Evolutionary conservation across 371 early-diverging fungal genomes (phyloP).

Genomic region (Neoconidiobolus thromboides): DNA sequence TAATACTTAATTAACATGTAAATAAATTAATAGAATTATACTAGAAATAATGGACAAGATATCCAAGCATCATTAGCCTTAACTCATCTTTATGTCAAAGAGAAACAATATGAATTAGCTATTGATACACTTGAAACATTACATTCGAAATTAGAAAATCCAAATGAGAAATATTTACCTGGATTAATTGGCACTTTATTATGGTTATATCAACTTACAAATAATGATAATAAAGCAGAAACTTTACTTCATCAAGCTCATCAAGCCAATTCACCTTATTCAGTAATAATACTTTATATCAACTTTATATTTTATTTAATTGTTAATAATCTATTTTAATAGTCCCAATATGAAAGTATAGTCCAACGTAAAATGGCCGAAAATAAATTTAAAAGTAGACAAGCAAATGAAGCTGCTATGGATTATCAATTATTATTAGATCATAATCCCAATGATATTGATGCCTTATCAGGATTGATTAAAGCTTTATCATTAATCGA

Average conservation of each 20-base stretch:
- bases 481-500: constrained; percentile 1
- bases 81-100: not conserved
- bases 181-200: constrained; percentile 5
- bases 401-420: not conserved
- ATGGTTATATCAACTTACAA: constrained; percentile 1
- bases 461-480: not conserved
- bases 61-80: not conserved
- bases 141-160: not conserved
- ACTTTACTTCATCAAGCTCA: not conserved
- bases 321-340: not conserved
- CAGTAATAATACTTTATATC: not conserved
- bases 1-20: not conserved
- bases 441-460: not conserved
- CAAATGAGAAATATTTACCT: not conserved
- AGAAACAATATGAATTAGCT: not conserved
- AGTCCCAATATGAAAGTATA: not conserved
- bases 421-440: not conserved
- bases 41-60: not conserved
- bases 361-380: not conserved
- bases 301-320: not conserved
- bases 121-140: not conserved
- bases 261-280: not conserved
- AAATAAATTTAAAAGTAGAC: not conserved
- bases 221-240: not conserved
- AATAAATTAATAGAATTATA: not conserved